Percentiles rank a stretch among this genome's conserved stretches.
These are phyloP conservation scores for Orbilia ellipsospora DNA, from an alignment of 2,329 filamentous ascomycete genomes.

Conservation along the genomic window DNA sequence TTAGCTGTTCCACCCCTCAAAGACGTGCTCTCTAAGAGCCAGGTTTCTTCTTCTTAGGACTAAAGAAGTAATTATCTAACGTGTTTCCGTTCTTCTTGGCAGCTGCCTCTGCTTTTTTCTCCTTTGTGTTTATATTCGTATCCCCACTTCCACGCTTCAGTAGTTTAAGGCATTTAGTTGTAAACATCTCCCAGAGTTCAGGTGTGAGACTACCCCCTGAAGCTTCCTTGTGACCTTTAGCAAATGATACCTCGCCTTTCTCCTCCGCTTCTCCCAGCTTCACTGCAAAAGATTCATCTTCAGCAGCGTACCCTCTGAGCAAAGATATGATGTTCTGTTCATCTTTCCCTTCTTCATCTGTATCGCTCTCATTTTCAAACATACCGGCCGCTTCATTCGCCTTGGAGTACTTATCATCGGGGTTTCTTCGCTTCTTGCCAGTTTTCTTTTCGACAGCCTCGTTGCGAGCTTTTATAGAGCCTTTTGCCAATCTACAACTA, in stretches of 20 bases:
- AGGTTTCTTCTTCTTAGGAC: slow-evolving; percentile 15
- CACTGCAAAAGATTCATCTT: slow-evolving; percentile 60
- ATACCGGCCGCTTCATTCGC: slow-evolving; percentile 65
- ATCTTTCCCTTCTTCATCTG: slow-evolving; percentile 57
- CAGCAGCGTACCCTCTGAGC: slow-evolving; percentile 36
- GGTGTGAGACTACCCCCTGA: slow-evolving; percentile 73
- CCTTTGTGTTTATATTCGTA: background rate
- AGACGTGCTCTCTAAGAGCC: background rate
- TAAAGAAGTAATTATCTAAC: slow-evolving; percentile 17
- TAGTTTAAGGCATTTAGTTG: slow-evolving; percentile 61
- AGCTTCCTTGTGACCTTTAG: slow-evolving; percentile 74
- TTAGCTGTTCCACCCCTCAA: background rate
- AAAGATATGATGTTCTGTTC: slow-evolving; percentile 41
- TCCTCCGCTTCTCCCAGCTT: slow-evolving; percentile 61
- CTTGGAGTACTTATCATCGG: slow-evolving; percentile 73
- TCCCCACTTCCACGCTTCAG: background rate
- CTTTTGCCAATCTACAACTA: slow-evolving; percentile 71
- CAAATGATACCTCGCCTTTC: slow-evolving; percentile 71
- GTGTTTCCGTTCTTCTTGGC: slow-evolving; percentile 13
- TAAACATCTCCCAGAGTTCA: slow-evolving; percentile 74
- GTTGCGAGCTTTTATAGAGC: slow-evolving; percentile 3
- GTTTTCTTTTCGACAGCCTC: slow-evolving; percentile 58
- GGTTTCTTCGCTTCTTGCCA: slow-evolving; percentile 67
- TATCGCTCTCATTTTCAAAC: slow-evolving; percentile 61
- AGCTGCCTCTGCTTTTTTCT: slow-evolving; percentile 7